Evolutionary conservation across 2,329 filamentous ascomycete genomes (phyloP).

Genomic region (Tolypocladium amazonense): DNA sequence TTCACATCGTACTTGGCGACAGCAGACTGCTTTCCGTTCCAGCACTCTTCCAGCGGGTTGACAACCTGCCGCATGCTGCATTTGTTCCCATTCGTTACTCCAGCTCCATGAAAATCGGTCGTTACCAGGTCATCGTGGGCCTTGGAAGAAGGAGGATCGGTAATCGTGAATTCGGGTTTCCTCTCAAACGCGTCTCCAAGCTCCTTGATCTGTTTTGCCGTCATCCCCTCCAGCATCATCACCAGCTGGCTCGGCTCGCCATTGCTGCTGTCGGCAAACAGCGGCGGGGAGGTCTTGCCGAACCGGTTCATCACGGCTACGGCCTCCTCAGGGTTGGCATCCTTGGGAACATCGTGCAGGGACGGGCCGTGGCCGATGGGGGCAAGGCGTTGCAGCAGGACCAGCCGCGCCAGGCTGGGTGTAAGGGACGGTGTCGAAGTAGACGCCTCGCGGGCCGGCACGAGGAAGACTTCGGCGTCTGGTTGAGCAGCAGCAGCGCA

Average conservation of each 20-base stretch:
- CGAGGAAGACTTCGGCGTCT: constrained; percentile 43
- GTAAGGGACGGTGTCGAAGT: constrained; percentile 31
- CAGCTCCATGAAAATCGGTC: constrained; percentile 28
- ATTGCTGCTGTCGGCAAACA: constrained; percentile 34
- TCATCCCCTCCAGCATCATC: constrained; percentile 47
- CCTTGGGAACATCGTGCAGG: constrained; percentile 33
- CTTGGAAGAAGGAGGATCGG: constrained; percentile 30
- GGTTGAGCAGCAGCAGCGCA: constrained; percentile 26
- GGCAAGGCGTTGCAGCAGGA: constrained; percentile 47
- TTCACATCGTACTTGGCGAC: constrained; percentile 32
- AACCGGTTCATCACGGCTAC: constrained; percentile 49
- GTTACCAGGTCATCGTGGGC: constrained; percentile 32
- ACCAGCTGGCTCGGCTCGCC: constrained; percentile 42
- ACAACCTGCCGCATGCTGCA: constrained; percentile 28
- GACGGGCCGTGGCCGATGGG: constrained; percentile 35
- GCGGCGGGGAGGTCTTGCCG: constrained; percentile 37
- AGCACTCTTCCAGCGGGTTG: constrained; percentile 35
- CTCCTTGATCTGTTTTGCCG: constrained; percentile 31
- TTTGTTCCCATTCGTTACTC: constrained; percentile 21
- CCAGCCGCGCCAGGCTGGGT: constrained; percentile 43
- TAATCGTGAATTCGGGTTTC: constrained; percentile 37
- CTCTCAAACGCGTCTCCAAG: constrained; percentile 25
- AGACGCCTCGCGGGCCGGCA: constrained; percentile 21
- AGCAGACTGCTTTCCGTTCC: constrained; percentile 27
- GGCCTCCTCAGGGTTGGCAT: constrained; percentile 31